Base-by-base conservation (phyloP, 306 rosid species). In the Vicia sativa region DNA sequence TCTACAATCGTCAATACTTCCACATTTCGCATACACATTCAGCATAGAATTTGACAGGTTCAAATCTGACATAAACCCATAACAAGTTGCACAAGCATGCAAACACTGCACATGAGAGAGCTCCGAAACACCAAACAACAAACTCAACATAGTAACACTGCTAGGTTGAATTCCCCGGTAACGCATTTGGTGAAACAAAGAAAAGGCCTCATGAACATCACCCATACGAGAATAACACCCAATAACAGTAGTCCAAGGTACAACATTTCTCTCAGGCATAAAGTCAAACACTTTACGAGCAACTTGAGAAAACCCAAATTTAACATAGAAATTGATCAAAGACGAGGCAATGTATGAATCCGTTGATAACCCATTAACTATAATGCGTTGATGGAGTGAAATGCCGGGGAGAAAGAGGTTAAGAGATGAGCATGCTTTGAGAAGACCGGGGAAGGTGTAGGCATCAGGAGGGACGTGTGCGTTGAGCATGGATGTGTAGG, bases 211-310 rank as follows among this genome's bases (percentile, higher is more conserved):
- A 25, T 50, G n/a, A 60, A 62, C 63, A 55, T 41, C 49, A 55
- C 84, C 81, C 4, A 15, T 23, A 14, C 74, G 77, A 1, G 91
- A 80, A 77, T 83, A 83, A 72, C 84, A 87, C 69, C 96, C 93
- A 4, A 89, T 89, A 41, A 89, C 77, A n/a, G 87, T 75, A 25
- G 96, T 89, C 91, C 93, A 89, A 63, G 96, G 93, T 57, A 89
- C 93, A 59, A 89, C 84, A 31, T 87, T 83, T 28, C 81, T 87
- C 2, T 71, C 80, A 25, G 87, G 84, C 96, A 90, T 87, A 56
- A 45, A 62, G 28, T 87, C 83, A 5, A 90, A 90, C 50, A 87
- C 79, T 52, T 79, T 81, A 45, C 81, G 86, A 16, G 96, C 96
- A 80, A 19, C 3, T 23, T 48, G 1, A 4, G 48, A 8, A 63